phyloP scores from a whole-genome alignment of 1,284 basidiomycete species.

The Ganoderma lucidum region DNA sequence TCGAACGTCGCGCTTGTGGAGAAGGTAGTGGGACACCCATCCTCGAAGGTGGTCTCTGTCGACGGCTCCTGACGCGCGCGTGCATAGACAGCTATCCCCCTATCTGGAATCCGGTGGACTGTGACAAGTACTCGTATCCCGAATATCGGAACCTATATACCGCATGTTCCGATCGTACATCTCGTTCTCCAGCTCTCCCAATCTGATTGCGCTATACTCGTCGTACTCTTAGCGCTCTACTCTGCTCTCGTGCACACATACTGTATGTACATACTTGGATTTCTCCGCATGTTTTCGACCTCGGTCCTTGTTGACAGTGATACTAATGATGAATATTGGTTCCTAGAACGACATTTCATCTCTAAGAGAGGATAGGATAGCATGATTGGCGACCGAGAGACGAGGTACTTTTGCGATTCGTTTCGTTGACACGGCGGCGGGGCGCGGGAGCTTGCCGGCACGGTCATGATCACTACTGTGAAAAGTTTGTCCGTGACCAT shows the following conservation, averaged over 20 bases:
- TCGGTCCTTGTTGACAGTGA: background rate
- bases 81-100: background rate
- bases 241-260: constrained; percentile 1
- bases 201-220: background rate
- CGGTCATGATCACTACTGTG: too few relatives aligned
- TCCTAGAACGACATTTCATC: background rate
- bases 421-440: too few relatives aligned
- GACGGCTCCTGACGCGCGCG: constrained; percentile 29
- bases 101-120: constrained; percentile 4
- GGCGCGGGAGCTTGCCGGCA: too few relatives aligned
- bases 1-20: constrained; percentile 30
- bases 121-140: background rate
- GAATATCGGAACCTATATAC: background rate
- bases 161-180: background rate
- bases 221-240: background rate
- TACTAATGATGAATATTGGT: constrained; percentile 4
- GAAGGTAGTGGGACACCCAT: constrained; percentile 14
- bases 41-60: constrained; percentile 33
- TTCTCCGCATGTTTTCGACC: background rate
- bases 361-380: background rate
- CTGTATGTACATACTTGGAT: background rate
- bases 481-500: too few relatives aligned
- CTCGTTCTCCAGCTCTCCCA: background rate
- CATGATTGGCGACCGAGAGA: background rate
- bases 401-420: too few relatives aligned